phyloP scores from a whole-genome alignment of 345 rosid genomes.

The Salix exigua region DNA sequence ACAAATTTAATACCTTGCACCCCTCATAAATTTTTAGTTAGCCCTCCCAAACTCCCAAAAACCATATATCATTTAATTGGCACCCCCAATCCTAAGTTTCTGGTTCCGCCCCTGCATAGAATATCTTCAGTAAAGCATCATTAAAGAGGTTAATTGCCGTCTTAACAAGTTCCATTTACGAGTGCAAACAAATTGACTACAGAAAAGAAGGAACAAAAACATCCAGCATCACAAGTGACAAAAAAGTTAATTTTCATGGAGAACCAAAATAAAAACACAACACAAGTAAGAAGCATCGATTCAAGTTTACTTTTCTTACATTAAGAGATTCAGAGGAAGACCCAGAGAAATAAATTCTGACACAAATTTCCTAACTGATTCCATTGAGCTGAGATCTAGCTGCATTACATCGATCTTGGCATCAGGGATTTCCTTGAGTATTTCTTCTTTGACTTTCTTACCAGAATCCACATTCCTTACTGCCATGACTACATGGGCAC shows the following conservation, averaged over 20 bases:
- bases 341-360: constrained; percentile 23
- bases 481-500: constrained; percentile 27
- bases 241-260: not conserved
- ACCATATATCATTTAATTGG: too few species aligned
- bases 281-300: not conserved
- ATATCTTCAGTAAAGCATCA: too few species aligned
- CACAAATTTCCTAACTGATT: constrained; percentile 35
- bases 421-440: constrained; percentile 24
- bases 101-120: too few species aligned
- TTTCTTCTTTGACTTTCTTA: constrained; percentile 26
- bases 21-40: not conserved
- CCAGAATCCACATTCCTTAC: constrained; percentile 38
- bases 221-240: not conserved
- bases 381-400: constrained; percentile 43
- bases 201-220: not conserved
- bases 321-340: constrained; percentile 41
- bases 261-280: not conserved
- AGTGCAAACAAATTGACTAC: not conserved
- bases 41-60: too few species aligned
- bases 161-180: not conserved
- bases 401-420: constrained; percentile 33
- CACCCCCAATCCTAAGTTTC: too few species aligned
- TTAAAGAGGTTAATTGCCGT: too few species aligned
- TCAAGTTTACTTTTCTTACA: constrained; percentile 21
- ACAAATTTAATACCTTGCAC: too few species aligned